Percentiles rank a stretch among this genome's conserved stretches.
Conservation (phyloP, 108 stramenopile species). For the Schizochytrium sp. region DNA sequence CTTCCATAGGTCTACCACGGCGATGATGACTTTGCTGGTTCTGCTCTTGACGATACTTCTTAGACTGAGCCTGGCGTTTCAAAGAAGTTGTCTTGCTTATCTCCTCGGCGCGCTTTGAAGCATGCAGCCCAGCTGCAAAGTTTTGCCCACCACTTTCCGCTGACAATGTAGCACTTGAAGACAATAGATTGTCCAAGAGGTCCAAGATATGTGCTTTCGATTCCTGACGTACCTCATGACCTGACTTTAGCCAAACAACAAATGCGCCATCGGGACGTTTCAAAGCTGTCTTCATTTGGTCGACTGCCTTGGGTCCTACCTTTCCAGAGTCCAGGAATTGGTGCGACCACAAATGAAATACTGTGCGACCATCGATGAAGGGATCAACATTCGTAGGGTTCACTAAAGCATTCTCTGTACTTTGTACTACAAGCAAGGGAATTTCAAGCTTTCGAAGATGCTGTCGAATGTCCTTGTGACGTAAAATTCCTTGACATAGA, state of each 20-base stretch:
- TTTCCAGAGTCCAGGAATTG: constrained; percentile 63
- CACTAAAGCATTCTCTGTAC: constrained; percentile 74
- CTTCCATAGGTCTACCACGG: too few relatives aligned
- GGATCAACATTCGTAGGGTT: constrained; percentile 76
- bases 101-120: constrained; percentile 1
- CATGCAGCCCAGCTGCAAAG: background rate
- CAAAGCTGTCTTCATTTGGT: constrained; percentile 68
- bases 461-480: constrained; percentile 69
- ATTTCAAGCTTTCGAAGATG: constrained; percentile 61
- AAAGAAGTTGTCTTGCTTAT: background rate
- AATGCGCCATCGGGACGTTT: constrained; percentile 70
- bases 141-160: constrained; percentile 19
- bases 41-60: background rate
- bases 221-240: constrained; percentile 76
- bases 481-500: constrained; percentile 67
- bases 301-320: constrained; percentile 66
- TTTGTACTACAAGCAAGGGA: constrained; percentile 69
- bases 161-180: constrained; percentile 18
- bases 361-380: constrained; percentile 71
- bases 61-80: background rate
- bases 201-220: constrained; percentile 70
- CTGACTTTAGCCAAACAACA: constrained; percentile 73
- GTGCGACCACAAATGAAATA: constrained; percentile 75
- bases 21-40: too few relatives aligned
- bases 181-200: constrained; percentile 68